phyloP scores from a whole-genome alignment of 768 basidiomycete species.

The Suillus alpinus region DNA sequence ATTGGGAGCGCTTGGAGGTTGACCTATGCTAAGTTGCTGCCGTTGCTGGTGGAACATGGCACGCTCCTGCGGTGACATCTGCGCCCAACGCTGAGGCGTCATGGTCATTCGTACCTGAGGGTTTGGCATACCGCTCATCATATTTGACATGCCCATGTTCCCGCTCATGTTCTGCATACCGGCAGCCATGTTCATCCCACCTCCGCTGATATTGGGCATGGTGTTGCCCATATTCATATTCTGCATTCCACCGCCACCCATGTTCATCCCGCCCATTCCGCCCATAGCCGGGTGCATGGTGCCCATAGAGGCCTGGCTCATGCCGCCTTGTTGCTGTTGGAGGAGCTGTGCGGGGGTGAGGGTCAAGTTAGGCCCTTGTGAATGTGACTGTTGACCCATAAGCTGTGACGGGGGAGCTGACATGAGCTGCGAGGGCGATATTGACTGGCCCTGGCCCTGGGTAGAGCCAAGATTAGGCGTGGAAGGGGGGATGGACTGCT shows the following conservation, averaged over 20 bases:
- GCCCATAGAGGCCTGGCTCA: constrained; percentile 9
- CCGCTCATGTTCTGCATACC: constrained; percentile 19
- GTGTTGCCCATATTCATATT: constrained; percentile 16
- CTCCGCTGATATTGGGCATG: constrained; percentile 11
- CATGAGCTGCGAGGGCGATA: constrained; percentile 22
- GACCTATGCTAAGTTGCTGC: constrained; percentile 15
- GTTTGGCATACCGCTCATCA: constrained; percentile 9
- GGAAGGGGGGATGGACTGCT: constrained; percentile 14
- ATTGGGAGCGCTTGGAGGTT: constrained; percentile 13
- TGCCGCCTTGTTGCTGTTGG: constrained; percentile 30
- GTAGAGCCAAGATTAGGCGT: constrained; percentile 6
- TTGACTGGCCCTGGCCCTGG: constrained; percentile 17
- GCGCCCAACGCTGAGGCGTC: constrained; percentile 24
- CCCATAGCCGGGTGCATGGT: constrained; percentile 25
- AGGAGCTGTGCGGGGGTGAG: constrained; percentile 37
- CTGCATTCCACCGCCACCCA: constrained; percentile 20
- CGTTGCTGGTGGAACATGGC: constrained; percentile 27
- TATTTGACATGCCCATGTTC: constrained; percentile 16
- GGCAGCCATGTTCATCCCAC: constrained; percentile 24
- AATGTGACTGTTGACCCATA: constrained; percentile 16
- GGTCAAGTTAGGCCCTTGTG: constrained; percentile 17
- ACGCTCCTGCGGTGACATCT: constrained; percentile 29
- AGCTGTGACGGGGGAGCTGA: constrained; percentile 22
- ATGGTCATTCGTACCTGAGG: constrained; percentile 17
- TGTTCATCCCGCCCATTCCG: constrained; percentile 18